These are phyloP conservation scores for Epichloe uncinata DNA, from an alignment of 2,329 filamentous ascomycete species.

Conservation along the genomic window DNA sequence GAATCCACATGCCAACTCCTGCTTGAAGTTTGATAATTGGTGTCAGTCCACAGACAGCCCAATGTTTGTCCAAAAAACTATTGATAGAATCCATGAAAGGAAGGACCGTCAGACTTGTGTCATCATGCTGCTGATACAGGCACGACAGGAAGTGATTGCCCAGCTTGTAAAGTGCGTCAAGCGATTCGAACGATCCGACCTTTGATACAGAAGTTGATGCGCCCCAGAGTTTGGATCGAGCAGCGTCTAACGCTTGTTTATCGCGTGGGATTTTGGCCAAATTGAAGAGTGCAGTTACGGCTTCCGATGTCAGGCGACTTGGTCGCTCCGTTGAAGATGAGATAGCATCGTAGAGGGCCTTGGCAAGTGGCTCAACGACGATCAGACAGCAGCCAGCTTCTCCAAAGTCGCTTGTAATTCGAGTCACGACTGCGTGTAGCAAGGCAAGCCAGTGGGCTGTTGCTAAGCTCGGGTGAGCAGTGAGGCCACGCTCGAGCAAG, in stretches of 20 bases:
- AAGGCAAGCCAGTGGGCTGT: slow-evolving; percentile 37
- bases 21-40: slow-evolving; percentile 48
- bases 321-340: slow-evolving; percentile 4
- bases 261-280: slow-evolving; percentile 43
- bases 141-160: slow-evolving; percentile 37
- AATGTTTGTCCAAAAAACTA: slow-evolving; percentile 20
- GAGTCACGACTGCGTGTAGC: slow-evolving; percentile 41
- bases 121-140: slow-evolving; percentile 36
- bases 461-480: slow-evolving; percentile 33
- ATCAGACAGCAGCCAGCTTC: slow-evolving; percentile 52
- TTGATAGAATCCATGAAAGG: slow-evolving; percentile 13
- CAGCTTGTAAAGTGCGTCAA: slow-evolving; percentile 51
- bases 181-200: slow-evolving; percentile 45
- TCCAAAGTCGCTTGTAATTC: slow-evolving; percentile 49
- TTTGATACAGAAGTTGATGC: slow-evolving; percentile 15
- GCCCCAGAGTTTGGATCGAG: slow-evolving; percentile 49
- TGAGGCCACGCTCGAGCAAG: slow-evolving; percentile 51
- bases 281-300: slow-evolving; percentile 24
- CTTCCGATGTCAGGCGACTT: slow-evolving; percentile 21
- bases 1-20: slow-evolving; percentile 50
- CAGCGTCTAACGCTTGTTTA: slow-evolving; percentile 49
- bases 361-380: slow-evolving; percentile 59
- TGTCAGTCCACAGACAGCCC: slow-evolving; percentile 18
- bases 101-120: slow-evolving; percentile 16
- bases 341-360: slow-evolving; percentile 28